phyloP scores from a whole-genome alignment of 2,329 filamentous ascomycete genomes.

The Thyridium curvatum region DNA sequence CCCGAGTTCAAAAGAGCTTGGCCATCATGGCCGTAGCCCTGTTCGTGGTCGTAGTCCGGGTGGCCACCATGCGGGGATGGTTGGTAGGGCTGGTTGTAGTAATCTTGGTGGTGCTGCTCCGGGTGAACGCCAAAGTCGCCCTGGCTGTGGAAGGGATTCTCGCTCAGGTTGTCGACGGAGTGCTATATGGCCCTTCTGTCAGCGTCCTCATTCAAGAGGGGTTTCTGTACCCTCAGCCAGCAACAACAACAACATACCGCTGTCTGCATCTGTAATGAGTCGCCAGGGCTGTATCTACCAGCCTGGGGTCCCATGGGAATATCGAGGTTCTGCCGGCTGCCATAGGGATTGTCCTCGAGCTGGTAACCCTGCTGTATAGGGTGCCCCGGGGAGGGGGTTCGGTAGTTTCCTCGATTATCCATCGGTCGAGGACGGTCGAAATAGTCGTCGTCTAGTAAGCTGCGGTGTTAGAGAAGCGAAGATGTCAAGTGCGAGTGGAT shows the following conservation, averaged over 20 bases:
- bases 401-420: conserved; percentile 46
- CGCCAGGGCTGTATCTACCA: conserved; percentile 54
- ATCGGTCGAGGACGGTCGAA: conserved; percentile 47
- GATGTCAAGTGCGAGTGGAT: conserved; percentile 12
- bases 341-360: conserved; percentile 71
- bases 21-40: conserved; percentile 61
- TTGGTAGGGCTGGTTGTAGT: conserved; percentile 79
- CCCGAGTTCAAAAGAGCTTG: conserved; percentile 70
- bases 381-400: conserved; percentile 72
- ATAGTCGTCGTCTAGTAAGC: conserved; percentile 48
- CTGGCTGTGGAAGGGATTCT: conserved; percentile 41
- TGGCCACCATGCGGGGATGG: conserved; percentile 45
- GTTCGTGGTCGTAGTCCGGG: conserved; percentile 39
- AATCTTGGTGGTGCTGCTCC: conserved; percentile 79
- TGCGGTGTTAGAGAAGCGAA: conserved; percentile 8
- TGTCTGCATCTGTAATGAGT: conserved; percentile 76
- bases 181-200: conserved; percentile 27
- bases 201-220: conserved; percentile 5
- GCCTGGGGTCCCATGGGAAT: conserved; percentile 56
- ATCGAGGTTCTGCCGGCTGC: conserved; percentile 51
- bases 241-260: no score
- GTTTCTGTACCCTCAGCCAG: no score
- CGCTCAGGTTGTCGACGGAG: conserved; percentile 44
- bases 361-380: conserved; percentile 72
- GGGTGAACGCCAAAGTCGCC: conserved; percentile 73